Base-by-base conservation (phyloP, 2,329 filamentous ascomycete genomes). In the Ceratocystis albifundus region DNA sequence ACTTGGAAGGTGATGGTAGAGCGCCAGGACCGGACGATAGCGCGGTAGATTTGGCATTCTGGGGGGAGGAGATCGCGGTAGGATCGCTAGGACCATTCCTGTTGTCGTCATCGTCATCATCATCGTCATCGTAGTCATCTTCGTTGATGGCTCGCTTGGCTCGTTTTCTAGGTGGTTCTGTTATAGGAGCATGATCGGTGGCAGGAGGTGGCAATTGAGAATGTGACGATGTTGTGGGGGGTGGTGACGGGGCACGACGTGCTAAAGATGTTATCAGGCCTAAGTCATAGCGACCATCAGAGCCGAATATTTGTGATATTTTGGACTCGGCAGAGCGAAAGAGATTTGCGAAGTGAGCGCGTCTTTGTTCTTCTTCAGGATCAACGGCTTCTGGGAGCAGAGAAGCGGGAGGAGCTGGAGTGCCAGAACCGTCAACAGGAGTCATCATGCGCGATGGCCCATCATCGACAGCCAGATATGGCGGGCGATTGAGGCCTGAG, bases 41-140 rank as follows among this genome's bases (percentile, higher is more conserved):
- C 76, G 72, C 80, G 55, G 62, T 67, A n/a, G 65, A 62, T 36
- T 65, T 68, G 82, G 66, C 76, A 76, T 74, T 83, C 82, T 36
- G 79, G 73, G 70, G 80, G 79, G n/a, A 79, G 83, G 72, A 41
- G 10, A 41, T 72, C 71, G 69, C 79, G 80, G 70, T 80, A 80
- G 22, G 62, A 15, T 36, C 63, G 57, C 36, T 64, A 82, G 78
- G 70, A 82, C 79, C 69, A 82, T 83, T 78, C 1, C 84, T 81
- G 20, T 86, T 84, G 57, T 84, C 86, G 17, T 88, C 86, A 6
- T 88, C 85, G 1, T 89, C 87, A 17, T 90, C 88, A 53, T 93
- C 88, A 67, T 96, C 91, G 71, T 93, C 89, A 70, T 88, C 89
- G 73, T 93, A 92, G 76, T 93, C 88, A 72, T 91, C 88, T 74